These are phyloP conservation scores for Fusarium poae DNA, from an alignment of 2,329 filamentous ascomycete genomes.

Conservation along the genomic window DNA sequence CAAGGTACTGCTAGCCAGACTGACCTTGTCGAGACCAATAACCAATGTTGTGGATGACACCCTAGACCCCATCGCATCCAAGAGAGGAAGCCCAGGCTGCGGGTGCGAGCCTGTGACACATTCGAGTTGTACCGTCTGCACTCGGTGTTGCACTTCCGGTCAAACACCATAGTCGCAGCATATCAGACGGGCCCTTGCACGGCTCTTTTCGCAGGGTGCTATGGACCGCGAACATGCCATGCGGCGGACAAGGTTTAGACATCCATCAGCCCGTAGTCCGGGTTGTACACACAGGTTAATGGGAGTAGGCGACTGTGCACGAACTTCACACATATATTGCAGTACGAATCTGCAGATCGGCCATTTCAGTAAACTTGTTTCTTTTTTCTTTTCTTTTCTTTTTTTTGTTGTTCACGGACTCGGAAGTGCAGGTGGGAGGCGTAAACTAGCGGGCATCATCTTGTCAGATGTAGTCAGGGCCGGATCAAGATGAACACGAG, in stretches of 20 bases:
- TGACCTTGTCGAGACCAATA: background rate
- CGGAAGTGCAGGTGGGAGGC: background rate
- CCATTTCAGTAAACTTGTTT: background rate
- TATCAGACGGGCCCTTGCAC: conserved; percentile 32
- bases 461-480: conserved; percentile 9
- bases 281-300: conserved; percentile 26
- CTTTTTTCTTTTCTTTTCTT: background rate
- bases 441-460: background rate
- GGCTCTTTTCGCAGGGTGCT: conserved; percentile 31
- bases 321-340: background rate
- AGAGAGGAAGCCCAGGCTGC: background rate
- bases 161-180: conserved; percentile 8
- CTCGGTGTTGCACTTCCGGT: conserved; percentile 39
- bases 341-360: background rate
- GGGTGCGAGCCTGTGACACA: conserved; percentile 20
- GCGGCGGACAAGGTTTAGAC: conserved; percentile 43
- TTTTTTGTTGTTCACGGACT: background rate
- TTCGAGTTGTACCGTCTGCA: conserved; percentile 24
- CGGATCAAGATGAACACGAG: conserved; percentile 5
- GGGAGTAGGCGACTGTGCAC: background rate
- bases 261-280: conserved; percentile 38
- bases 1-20: background rate
- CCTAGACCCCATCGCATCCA: background rate
- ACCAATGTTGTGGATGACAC: background rate
- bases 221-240: conserved; percentile 36